Evolutionary conservation across 306 rosid genomes (phyloP).

Genomic region (Malus sylvestris): DNA sequence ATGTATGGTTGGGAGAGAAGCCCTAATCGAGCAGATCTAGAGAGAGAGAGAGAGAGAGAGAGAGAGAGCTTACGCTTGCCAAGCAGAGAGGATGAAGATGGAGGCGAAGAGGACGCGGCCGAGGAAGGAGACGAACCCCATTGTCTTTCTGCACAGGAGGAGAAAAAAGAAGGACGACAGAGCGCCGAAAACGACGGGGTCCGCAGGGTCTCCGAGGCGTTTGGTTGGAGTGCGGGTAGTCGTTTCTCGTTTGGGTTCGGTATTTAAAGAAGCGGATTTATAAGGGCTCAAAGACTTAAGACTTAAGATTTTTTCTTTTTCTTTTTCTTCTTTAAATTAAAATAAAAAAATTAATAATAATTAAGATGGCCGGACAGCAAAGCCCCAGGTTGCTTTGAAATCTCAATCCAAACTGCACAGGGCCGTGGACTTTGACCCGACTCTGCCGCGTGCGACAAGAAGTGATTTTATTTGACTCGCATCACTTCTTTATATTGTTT

Average conservation of each 20-base stretch:
- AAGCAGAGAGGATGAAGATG: slow-evolving; percentile 86
- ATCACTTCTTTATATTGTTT: too few species aligned
- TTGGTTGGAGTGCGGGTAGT: neutral
- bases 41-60: neutral
- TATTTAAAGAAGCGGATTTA: neutral
- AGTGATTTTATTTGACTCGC: too few species aligned
- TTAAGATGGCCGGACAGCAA: too few species aligned
- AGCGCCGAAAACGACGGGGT: neutral
- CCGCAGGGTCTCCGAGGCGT: neutral
- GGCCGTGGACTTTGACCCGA: too few species aligned
- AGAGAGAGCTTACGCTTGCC: slow-evolving; percentile 57
- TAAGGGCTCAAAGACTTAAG: too few species aligned
- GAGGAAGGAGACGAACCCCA: slow-evolving; percentile 78
- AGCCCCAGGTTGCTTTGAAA: too few species aligned
- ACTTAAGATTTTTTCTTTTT: too few species aligned
- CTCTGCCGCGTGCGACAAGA: too few species aligned
- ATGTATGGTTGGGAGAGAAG: slow-evolving; percentile 1
- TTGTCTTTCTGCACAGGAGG: slow-evolving; percentile 13
- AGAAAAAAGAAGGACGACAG: neutral
- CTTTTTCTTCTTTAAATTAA: too few species aligned
- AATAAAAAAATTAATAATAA: too few species aligned
- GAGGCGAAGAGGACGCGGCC: slow-evolving; percentile 92
- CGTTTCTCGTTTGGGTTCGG: neutral
- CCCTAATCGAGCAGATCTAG: slow-evolving; percentile 25
- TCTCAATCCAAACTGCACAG: too few species aligned